phyloP scores from a whole-genome alignment of 2,329 filamentous ascomycete genomes.

The Aureobasidium sp. region DNA sequence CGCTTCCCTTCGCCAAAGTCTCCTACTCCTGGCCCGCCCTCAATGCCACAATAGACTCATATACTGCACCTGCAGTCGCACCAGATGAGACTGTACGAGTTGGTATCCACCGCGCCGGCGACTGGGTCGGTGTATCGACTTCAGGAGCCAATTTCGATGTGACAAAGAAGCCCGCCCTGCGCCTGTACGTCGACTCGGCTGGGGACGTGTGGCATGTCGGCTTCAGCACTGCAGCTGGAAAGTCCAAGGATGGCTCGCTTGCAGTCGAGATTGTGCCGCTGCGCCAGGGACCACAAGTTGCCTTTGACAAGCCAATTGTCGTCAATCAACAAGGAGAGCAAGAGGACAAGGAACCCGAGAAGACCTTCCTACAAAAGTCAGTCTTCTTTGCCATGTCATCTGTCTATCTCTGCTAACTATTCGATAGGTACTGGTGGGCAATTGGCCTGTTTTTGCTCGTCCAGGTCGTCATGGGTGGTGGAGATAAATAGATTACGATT shows the following conservation, averaged over 20 bases:
- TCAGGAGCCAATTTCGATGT: slow-evolving; percentile 34
- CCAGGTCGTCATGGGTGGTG: slow-evolving; percentile 37
- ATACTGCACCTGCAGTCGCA: slow-evolving; percentile 28
- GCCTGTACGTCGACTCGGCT: slow-evolving; percentile 35
- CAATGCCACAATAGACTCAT: slow-evolving; percentile 31
- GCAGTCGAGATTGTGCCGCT: slow-evolving; percentile 34
- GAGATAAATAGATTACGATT: slow-evolving; percentile 15
- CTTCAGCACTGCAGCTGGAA: slow-evolving; percentile 28
- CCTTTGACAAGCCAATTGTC: slow-evolving; percentile 45
- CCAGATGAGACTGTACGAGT: slow-evolving; percentile 35
- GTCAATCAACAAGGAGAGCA: slow-evolving; percentile 49
- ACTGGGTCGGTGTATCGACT: slow-evolving; percentile 39
- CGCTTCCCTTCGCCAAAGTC: slow-evolving; percentile 35
- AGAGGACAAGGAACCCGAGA: slow-evolving; percentile 36
- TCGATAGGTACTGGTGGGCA: slow-evolving; percentile 43
- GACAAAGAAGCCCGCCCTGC: slow-evolving; percentile 34
- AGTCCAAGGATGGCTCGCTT: slow-evolving; percentile 17
- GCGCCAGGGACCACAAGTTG: slow-evolving; percentile 31
- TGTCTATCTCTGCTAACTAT: slow-evolving; percentile 13
- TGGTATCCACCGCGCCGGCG: slow-evolving; percentile 31
- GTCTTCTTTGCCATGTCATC: slow-evolving; percentile 15
- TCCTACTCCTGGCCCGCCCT: slow-evolving; percentile 32
- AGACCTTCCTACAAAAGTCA: slow-evolving; percentile 44
- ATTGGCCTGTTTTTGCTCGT: slow-evolving; percentile 39
- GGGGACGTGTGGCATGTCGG: slow-evolving; percentile 38